phyloP scores from a whole-genome alignment of 148 eudicot species.

The Oxyria digyna region DNA sequence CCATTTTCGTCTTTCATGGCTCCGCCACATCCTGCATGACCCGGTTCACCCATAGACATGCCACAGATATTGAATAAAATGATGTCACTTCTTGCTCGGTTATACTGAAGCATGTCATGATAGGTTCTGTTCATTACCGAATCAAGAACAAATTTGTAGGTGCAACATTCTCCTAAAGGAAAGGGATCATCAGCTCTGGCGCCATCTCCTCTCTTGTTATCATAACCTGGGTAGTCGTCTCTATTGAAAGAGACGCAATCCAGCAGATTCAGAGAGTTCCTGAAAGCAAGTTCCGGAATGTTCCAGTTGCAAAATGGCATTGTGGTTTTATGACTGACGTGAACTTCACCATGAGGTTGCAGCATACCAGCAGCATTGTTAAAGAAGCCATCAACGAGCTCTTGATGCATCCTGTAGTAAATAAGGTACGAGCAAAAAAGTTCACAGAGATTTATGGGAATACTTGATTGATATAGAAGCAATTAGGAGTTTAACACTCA shows the following conservation, averaged over 20 bases:
- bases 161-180: conserved; percentile 35
- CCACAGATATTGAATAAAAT: not conserved
- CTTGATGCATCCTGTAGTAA: conserved; percentile 25
- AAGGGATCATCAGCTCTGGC: conserved; percentile 34
- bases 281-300: conserved; percentile 29
- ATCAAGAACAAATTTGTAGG: conserved; percentile 39
- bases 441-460: too few relatives aligned
- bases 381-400: conserved; percentile 40
- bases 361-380: conserved; percentile 43
- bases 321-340: conserved; percentile 45
- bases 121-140: too few relatives aligned
- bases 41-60: not conserved
- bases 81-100: not conserved
- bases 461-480: not conserved
- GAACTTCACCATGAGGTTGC: conserved; percentile 38
- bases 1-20: not conserved
- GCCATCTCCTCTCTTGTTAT: conserved; percentile 51
- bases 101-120: too few relatives aligned
- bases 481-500: not conserved
- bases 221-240: conserved; percentile 55
- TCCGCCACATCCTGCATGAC: not conserved
- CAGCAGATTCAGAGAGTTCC: conserved; percentile 16
- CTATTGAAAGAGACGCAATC: conserved; percentile 24
- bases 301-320: conserved; percentile 39
- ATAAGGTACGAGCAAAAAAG: not conserved